Percentiles rank a stretch among this genome's conserved stretches.
These are phyloP conservation scores for Pythium plurisporium DNA, from an alignment of 352 stramenopile genomes.

Conservation along the genomic window DNA sequence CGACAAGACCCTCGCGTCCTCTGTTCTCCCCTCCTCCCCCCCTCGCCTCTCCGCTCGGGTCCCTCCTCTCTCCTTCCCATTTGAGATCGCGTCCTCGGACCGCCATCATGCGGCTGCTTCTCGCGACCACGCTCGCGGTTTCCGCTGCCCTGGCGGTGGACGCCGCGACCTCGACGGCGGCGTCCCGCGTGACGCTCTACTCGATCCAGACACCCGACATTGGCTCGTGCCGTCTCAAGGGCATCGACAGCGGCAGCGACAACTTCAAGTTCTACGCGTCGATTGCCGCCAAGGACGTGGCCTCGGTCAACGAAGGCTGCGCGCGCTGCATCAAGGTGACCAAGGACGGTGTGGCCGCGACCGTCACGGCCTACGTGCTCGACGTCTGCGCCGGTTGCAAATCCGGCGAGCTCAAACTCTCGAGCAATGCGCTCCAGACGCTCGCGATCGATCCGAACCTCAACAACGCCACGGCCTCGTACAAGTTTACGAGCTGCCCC, in stretches of 20 bases:
- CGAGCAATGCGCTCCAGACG: conserved; percentile 32
- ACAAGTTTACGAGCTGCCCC: conserved; percentile 60
- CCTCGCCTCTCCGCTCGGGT: neutral
- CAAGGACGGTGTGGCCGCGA: conserved; percentile 31
- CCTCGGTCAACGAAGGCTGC: conserved; percentile 49
- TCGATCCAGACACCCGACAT: conserved; percentile 54
- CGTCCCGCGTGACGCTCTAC: conserved; percentile 38
- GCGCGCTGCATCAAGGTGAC: conserved; percentile 71
- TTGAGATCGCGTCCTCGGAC: too few species aligned
- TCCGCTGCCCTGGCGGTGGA: conserved; percentile 26
- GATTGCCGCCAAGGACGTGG: conserved; percentile 49
- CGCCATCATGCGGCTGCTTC: neutral
- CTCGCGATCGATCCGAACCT: conserved; percentile 44
- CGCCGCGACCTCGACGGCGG: conserved; percentile 23
- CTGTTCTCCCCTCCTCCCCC: neutral
- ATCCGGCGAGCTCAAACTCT: conserved; percentile 50
- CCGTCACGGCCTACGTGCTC: conserved; percentile 62
- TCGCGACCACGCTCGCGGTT: neutral
- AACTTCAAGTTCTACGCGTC: conserved; percentile 83
- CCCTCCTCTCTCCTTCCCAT: neutral
- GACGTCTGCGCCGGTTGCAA: conserved; percentile 59
- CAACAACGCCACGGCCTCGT: conserved; percentile 51
- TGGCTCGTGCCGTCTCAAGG: conserved; percentile 69
- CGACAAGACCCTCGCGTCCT: neutral
- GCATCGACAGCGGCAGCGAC: conserved; percentile 44